These are phyloP conservation scores for Millerozyma miso DNA, from an alignment of 805 yeast species.

Conservation along the genomic window DNA sequence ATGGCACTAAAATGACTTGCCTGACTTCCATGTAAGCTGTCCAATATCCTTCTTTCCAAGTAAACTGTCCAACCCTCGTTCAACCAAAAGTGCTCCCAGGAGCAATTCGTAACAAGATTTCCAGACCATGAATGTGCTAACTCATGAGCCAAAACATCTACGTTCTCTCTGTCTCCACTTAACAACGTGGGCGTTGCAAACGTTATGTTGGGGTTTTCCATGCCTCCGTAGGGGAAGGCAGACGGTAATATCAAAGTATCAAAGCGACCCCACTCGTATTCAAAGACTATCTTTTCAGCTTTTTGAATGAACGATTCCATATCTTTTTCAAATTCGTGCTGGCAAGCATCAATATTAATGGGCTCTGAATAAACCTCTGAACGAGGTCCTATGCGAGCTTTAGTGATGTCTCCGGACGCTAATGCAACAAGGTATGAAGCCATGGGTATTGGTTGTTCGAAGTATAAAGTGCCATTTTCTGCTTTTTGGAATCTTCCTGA, in stretches of 20 bases:
- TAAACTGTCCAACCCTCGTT: slow-evolving; percentile 97
- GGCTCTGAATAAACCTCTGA: slow-evolving; percentile 82
- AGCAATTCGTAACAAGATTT: slow-evolving; percentile 81
- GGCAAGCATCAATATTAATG: slow-evolving; percentile 57
- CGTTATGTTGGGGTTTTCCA: slow-evolving; percentile 91
- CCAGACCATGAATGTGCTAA: slow-evolving; percentile 93
- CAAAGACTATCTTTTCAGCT: slow-evolving; percentile 72
- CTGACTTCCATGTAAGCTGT: slow-evolving; percentile 72
- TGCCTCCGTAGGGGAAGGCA: slow-evolving; percentile 84
- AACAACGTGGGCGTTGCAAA: slow-evolving; percentile 87
- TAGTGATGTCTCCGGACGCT: slow-evolving; percentile 74
- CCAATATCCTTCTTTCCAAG: slow-evolving; percentile 78
- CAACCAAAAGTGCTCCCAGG: slow-evolving; percentile 93
- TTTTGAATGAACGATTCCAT: slow-evolving; percentile 73
- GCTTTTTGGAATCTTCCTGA: slow-evolving; percentile 53
- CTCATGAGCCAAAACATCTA: slow-evolving; percentile 90
- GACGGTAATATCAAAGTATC: slow-evolving; percentile 78
- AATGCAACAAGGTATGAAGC: slow-evolving; percentile 81
- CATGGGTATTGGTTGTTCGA: slow-evolving; percentile 75
- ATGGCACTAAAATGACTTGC: slow-evolving; percentile 77
- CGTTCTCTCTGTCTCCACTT: slow-evolving; percentile 79
- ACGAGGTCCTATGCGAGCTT: slow-evolving; percentile 77
- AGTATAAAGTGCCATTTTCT: slow-evolving; percentile 22
- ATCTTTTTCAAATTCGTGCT: slow-evolving; percentile 77
- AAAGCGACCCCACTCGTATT: slow-evolving; percentile 81